phyloP scores from a whole-genome alignment of 352 stramenopile genomes.

The Globisporangium camurandrum region DNA sequence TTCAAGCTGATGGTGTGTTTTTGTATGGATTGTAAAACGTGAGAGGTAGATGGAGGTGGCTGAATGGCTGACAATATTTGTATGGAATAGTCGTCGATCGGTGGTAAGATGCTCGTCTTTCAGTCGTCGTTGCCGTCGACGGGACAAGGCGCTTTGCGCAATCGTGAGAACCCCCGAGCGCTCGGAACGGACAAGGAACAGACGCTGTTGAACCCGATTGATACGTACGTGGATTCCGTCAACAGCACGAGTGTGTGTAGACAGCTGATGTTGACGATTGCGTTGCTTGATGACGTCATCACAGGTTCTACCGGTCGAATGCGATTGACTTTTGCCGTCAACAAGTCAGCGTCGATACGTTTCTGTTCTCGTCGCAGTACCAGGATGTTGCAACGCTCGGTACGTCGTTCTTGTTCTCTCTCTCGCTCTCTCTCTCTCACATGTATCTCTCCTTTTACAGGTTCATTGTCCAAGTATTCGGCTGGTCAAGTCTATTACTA shows the following conservation, averaged over 20 bases:
- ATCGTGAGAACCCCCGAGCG: conserved; percentile 76
- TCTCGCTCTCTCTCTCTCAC: neutral
- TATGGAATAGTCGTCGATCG: conserved; percentile 56
- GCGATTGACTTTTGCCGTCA: conserved; percentile 96
- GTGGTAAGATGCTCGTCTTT: conserved; percentile 87
- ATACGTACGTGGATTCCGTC: conserved; percentile 37
- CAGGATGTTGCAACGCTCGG: conserved; percentile 94
- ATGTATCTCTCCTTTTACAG: conserved; percentile 14
- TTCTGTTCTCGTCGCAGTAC: conserved; percentile 94
- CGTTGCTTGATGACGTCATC: neutral
- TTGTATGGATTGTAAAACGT: conserved; percentile 32
- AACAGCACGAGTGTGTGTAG: neutral
- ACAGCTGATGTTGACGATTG: neutral
- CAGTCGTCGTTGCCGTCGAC: conserved; percentile 76
- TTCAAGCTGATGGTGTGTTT: conserved; percentile 96
- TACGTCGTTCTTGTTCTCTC: conserved; percentile 12
- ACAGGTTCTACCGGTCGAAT: conserved; percentile 86
- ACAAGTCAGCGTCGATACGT: conserved; percentile 99
- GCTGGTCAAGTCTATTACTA: conserved; percentile 97
- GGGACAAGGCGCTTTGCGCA: conserved; percentile 69
- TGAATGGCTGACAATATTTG: conserved; percentile 15
- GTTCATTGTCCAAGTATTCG: conserved; percentile 93
- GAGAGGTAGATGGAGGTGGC: too few relatives aligned
- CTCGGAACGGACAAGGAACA: conserved; percentile 87
- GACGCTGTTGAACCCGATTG: conserved; percentile 83